Percentiles rank a stretch among this genome's conserved stretches.
phyloP scores from a whole-genome alignment of 1,284 basidiomycete genomes.

The Mrakiaceae sp. region DNA sequence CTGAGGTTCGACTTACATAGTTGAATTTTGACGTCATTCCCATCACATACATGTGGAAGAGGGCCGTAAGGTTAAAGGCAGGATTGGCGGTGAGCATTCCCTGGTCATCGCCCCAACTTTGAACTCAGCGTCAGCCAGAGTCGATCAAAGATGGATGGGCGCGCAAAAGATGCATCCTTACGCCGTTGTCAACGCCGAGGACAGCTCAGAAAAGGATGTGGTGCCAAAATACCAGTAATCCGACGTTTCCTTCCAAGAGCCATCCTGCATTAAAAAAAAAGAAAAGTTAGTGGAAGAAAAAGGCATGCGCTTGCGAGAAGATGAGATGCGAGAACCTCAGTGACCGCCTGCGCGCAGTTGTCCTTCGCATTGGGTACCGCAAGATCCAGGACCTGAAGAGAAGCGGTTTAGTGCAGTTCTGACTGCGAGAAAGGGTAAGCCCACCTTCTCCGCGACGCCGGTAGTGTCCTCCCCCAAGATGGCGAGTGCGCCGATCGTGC shows the following conservation, averaged over 20 bases:
- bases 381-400: constrained; percentile 44
- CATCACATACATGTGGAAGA: constrained; percentile 81
- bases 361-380: constrained; percentile 62
- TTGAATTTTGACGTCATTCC: constrained; percentile 82
- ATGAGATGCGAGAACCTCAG: too few species aligned
- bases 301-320: too few species aligned
- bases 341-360: constrained; percentile 58
- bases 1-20: constrained; percentile 40
- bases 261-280: too few species aligned
- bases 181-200: constrained; percentile 68
- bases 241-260: too few species aligned
- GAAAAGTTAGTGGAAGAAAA: too few species aligned
- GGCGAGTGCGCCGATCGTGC: constrained; percentile 80
- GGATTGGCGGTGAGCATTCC: constrained; percentile 59
- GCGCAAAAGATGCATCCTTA: constrained; percentile 33
- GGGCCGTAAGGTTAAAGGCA: constrained; percentile 60
- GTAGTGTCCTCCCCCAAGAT: constrained; percentile 76
- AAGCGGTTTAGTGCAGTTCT: too few species aligned
- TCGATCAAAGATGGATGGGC: too few species aligned
- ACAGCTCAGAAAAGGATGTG: constrained; percentile 84
- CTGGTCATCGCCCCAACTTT: constrained; percentile 52
- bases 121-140: too few species aligned
- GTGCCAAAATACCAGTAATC: constrained; percentile 62
- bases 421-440: too few species aligned
- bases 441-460: constrained; percentile 47